phyloP scores from a whole-genome alignment of 805 yeast species.

The Trichomonascus vanleenenianus region DNA sequence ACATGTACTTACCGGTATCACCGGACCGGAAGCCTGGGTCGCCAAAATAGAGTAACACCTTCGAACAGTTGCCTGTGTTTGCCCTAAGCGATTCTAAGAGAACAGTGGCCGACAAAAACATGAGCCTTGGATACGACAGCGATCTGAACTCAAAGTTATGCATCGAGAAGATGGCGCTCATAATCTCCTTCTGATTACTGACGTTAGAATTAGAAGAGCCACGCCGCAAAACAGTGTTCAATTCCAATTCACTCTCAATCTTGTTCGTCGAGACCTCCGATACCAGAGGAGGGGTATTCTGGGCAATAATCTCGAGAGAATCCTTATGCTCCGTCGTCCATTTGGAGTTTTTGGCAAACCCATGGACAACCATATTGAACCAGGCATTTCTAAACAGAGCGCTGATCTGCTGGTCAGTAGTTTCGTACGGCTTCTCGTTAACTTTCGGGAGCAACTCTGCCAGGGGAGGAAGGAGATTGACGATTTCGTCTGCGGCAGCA shows the following conservation, averaged over 20 bases:
- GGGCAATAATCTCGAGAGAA: constrained; percentile 65
- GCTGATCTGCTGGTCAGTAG: constrained; percentile 43
- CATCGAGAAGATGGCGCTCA: constrained; percentile 33
- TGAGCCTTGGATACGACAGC: constrained; percentile 65
- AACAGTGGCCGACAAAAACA: constrained; percentile 79
- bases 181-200: constrained; percentile 54
- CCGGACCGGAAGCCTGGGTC: constrained; percentile 73
- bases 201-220: constrained; percentile 80
- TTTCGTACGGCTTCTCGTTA: constrained; percentile 36
- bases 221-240: constrained; percentile 82
- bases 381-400: constrained; percentile 77
- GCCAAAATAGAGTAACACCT: constrained; percentile 68
- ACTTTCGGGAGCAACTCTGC: constrained; percentile 64
- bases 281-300: constrained; percentile 81
- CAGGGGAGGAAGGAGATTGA: constrained; percentile 59
- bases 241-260: constrained; percentile 84
- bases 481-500: constrained; percentile 56
- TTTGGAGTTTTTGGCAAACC: constrained; percentile 49
- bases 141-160: constrained; percentile 44
- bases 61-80: constrained; percentile 72
- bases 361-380: constrained; percentile 92
- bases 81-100: constrained; percentile 75
- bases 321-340: constrained; percentile 40
- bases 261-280: constrained; percentile 72
- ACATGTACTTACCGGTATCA: constrained; percentile 62